A percentile compares a stretch with the other conserved stretches of the same genome.
phyloP scores from a whole-genome alignment of 805 yeast genomes.

The Hyphopichia homilentoma region DNA sequence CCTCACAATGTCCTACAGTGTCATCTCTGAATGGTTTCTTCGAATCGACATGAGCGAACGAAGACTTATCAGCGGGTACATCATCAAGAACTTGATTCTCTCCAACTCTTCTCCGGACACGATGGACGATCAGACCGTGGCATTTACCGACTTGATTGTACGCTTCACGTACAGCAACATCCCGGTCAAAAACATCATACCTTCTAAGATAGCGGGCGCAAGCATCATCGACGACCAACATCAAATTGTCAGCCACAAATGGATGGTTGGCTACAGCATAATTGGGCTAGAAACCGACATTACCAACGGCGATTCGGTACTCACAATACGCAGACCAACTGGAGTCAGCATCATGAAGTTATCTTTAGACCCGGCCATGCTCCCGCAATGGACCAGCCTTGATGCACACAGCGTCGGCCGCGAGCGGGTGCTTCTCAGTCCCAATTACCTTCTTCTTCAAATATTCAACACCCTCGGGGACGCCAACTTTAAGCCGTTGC shows the following conservation, averaged over 20 bases:
- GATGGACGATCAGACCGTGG: conserved; percentile 53
- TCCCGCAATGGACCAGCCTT: conserved; percentile 2
- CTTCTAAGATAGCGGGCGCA: conserved; percentile 8
- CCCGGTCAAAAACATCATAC: conserved; percentile 44
- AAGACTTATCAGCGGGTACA: conserved; percentile 55
- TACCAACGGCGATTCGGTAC: conserved; percentile 46
- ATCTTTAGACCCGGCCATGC: conserved; percentile 29
- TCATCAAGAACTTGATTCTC: conserved; percentile 51
- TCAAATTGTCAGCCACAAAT: conserved; percentile 29
- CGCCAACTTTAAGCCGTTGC: conserved; percentile 39
- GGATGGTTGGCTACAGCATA: conserved; percentile 62
- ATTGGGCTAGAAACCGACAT: conserved; percentile 53
- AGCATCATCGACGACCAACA: conserved; percentile 6
- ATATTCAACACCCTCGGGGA: conserved; percentile 41
- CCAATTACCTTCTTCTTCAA: conserved; percentile 52
- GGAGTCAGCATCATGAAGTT: conserved; percentile 52
- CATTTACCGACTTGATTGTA: conserved; percentile 63
- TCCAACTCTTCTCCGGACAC: conserved; percentile 20
- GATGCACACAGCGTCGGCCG: background rate
- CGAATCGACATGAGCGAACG: conserved; percentile 59
- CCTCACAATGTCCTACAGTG: conserved; percentile 59
- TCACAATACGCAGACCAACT: conserved; percentile 63
- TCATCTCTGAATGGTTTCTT: conserved; percentile 69
- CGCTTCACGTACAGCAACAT: conserved; percentile 64
- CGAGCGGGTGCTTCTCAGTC: conserved; percentile 14